Conservation (phyloP, 192 early-diverging fungal genomes). For the Gaertneriomyces sp. region DNA sequence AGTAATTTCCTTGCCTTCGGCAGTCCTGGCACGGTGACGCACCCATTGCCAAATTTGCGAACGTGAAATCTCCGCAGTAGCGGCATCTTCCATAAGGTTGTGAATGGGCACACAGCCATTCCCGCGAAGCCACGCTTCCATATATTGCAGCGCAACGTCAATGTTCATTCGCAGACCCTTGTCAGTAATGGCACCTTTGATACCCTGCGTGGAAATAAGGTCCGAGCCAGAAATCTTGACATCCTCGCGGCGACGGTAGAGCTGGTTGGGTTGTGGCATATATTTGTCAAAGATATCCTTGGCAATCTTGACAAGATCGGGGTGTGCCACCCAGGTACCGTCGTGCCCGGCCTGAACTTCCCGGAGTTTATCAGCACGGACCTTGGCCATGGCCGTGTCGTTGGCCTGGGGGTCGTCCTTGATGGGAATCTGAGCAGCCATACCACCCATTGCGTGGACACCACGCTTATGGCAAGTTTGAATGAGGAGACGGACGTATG, state of each 20-base stretch:
- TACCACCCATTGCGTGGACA: conserved; percentile 99
- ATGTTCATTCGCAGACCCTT: conserved; percentile 88
- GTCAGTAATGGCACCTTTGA: conserved; percentile 71
- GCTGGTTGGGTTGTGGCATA: conserved; percentile 96
- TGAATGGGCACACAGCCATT: conserved; percentile 96
- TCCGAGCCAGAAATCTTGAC: conserved; percentile 79
- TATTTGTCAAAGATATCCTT: conserved; percentile 86
- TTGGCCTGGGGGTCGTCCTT: conserved; percentile 89
- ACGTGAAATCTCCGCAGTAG: conserved; percentile 96
- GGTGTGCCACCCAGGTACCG: conserved; percentile 93
- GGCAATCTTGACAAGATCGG: conserved; percentile 89
- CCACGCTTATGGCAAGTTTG: conserved; percentile 98
- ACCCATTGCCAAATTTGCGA: conserved; percentile 99
- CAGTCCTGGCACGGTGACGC: conserved; percentile 74
- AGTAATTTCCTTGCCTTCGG: conserved; percentile 77
- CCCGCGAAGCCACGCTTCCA: conserved; percentile 94
- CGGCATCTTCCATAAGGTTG: conserved; percentile 98
- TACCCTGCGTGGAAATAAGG: conserved; percentile 64
- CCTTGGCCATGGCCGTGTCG: conserved; percentile 87
- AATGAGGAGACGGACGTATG: conserved; percentile 94
- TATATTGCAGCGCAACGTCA: conserved; percentile 87
- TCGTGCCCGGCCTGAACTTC: conserved; percentile 95
- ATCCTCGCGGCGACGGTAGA: conserved; percentile 87
- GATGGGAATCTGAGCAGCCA: conserved; percentile 99
- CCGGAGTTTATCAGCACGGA: conserved; percentile 90